Conservation (phyloP, 2,329 filamentous ascomycete genomes). For the Fusarium clavum region DNA sequence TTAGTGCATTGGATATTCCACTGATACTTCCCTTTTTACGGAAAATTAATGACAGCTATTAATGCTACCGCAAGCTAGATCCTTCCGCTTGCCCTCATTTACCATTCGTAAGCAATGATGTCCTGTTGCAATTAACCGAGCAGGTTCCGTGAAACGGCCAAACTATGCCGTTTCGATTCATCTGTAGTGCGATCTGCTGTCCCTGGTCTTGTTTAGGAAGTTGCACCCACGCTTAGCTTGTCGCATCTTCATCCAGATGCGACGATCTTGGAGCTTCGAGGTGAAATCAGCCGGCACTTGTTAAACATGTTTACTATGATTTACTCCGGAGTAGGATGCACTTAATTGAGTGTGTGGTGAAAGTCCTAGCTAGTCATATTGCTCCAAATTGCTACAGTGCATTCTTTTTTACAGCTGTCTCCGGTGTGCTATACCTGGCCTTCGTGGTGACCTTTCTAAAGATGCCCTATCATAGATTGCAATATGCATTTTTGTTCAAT, state of each 20-base stretch:
- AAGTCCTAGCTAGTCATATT: too few relatives aligned
- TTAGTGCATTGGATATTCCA: not conserved
- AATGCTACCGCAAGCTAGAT: not conserved
- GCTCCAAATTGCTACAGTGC: too few relatives aligned
- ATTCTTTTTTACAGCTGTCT: too few relatives aligned
- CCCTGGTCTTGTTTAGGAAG: not conserved
- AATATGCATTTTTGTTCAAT: too few relatives aligned
- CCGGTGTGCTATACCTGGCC: too few relatives aligned
- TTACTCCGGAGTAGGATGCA: not conserved
- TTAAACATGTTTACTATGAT: not conserved
- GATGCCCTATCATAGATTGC: accelerated
- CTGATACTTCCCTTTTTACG: not conserved
- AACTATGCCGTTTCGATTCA: not conserved
- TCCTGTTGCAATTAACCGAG: not conserved
- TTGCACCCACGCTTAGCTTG: not conserved
- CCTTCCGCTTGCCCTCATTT: not conserved
- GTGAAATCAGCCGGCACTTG: not conserved
- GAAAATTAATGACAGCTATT: not conserved
- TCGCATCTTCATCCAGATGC: not conserved
- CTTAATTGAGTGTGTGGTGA: too few relatives aligned
- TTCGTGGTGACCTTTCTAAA: accelerated
- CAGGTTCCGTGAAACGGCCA: not conserved
- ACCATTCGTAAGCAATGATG: not conserved
- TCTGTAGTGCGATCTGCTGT: not conserved
- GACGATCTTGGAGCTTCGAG: not conserved